Percentiles rank a stretch among this genome's conserved stretches.
These are phyloP conservation scores for Balakata baccata DNA, from an alignment of 345 rosid species.

Conservation along the genomic window DNA sequence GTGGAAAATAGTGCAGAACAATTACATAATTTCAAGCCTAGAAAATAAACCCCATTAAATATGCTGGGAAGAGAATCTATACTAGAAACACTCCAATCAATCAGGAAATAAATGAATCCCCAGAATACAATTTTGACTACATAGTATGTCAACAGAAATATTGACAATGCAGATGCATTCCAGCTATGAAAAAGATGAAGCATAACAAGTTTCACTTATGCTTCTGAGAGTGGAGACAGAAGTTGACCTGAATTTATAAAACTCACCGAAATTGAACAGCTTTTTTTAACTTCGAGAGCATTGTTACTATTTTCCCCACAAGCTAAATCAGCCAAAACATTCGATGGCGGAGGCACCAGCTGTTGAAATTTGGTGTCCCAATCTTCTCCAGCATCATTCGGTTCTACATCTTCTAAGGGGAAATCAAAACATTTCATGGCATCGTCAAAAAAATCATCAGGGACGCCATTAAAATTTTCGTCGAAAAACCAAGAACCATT, in stretches of 20 bases:
- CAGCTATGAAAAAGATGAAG: not conserved
- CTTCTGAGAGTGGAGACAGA: not conserved
- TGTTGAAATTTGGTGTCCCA: conserved; percentile 60
- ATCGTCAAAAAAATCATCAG: conserved; percentile 64
- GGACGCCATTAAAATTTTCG: conserved; percentile 43
- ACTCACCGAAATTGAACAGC: conserved; percentile 43
- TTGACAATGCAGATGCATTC: not conserved
- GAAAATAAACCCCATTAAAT: not conserved
- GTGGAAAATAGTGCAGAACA: not conserved
- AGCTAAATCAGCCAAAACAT: conserved; percentile 43
- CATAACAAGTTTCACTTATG: not conserved
- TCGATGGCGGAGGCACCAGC: conserved; percentile 66
- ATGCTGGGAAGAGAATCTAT: too few species aligned
- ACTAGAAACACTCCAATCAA: too few species aligned
- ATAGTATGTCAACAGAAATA: not conserved
- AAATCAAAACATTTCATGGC: conserved; percentile 48
- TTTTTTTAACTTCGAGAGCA: conserved; percentile 22
- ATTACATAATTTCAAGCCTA: not conserved
- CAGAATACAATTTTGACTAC: not conserved
- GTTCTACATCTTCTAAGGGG: conserved; percentile 60
- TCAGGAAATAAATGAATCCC: not conserved
- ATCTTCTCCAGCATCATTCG: conserved; percentile 40
- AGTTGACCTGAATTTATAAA: not conserved
- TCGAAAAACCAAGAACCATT: conserved; percentile 50
- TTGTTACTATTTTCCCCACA: conserved; percentile 32